Evolutionary conservation across 805 yeast species (phyloP), one percentile per base, ranked within the genome.

Genomic region (Saturnispora mendoncae): DNA sequence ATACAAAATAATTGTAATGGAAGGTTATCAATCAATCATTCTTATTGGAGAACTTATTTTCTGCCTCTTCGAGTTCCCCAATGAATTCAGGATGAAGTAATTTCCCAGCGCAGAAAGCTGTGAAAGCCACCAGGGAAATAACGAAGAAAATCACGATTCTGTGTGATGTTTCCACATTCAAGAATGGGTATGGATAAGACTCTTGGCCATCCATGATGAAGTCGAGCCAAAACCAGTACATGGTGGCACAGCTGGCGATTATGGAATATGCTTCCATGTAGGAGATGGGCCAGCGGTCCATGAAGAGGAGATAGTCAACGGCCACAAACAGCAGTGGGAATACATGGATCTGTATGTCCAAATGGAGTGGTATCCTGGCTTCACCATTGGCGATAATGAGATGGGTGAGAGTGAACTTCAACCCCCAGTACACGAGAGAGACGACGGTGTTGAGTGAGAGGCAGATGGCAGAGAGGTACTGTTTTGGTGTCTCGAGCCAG

Each of bases 381-480:
- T 19, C 43, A 9, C 43, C 46, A 13, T 56, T 49, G 21, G 64
- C 61, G 38, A 72, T 59, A 29, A 82, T 77, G 41, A 77, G 53
- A 17, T 64, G 61, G 27, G 70, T 53, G 38, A 70, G 68, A 51
- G 76, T 72, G 14, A 80, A 43, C 47, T 77, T 64, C 48, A 82
- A 65, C 0, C 79, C 76, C 90, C 92, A 83, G 56, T 83, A 83
- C 13, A 82, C 73, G 2, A 62, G 26, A 0, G 84, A 67, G 14
- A 83, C 86, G 17, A 81, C 65, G 9, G 70, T 62, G 54, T 81
- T 88, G 14, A 78, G 51, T 0, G 76, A 72, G 35, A 79, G 58
- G 0, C 78, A 76, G 31, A 75, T 53, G 1, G 84, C 78, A 45
- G 78, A 71, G 25, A 71, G 38, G 39, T 61, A 54, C 40, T 67